A percentile compares a stretch with the other conserved stretches of the same genome.
Evolutionary conservation across 2,329 filamentous ascomycete species (phyloP).

Genomic region (Hymenotorrendiella dingleyae): DNA sequence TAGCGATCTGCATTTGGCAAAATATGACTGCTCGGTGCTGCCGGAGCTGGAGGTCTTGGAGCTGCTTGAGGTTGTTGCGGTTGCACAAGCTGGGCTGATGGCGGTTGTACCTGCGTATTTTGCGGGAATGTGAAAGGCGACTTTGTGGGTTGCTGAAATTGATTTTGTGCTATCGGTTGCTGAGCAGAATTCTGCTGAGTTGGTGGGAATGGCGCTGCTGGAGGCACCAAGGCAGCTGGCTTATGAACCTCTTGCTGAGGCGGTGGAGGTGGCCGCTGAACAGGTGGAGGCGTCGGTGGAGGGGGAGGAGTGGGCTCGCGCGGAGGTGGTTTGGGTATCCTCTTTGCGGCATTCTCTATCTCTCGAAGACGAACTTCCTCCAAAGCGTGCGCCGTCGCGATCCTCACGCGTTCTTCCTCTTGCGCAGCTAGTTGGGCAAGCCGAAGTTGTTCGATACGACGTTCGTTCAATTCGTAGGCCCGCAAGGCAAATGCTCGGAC

Average conservation of each 20-base stretch:
- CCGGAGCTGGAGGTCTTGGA: background rate
- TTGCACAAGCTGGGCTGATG: background rate
- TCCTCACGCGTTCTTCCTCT: constrained; percentile 22
- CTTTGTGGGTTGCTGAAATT: background rate
- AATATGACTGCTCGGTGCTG: constrained; percentile 6
- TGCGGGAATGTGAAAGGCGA: background rate
- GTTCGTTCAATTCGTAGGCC: constrained; percentile 42
- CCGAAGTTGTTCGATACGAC: constrained; percentile 35
- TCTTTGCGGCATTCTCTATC: constrained; percentile 34
- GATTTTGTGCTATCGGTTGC: background rate
- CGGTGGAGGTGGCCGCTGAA: constrained; percentile 1
- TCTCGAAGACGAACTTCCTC: constrained; percentile 44
- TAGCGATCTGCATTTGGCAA: constrained; percentile 39
- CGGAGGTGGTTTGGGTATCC: constrained; percentile 19
- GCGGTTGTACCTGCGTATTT: background rate
- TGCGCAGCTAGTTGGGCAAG: constrained; percentile 13
- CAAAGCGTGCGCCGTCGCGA: constrained; percentile 42
- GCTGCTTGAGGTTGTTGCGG: background rate
- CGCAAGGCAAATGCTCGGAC: constrained; percentile 48
- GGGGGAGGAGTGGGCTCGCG: constrained; percentile 18
- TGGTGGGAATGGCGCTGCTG: background rate
- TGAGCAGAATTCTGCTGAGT: background rate
- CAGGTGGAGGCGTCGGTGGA: constrained; percentile 1
- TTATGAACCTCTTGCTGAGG: no score
- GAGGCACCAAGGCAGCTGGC: background rate